A percentile compares a stretch with the other conserved stretches of the same genome.
These are phyloP conservation scores for Globisporangium lucens DNA, from an alignment of 352 stramenopile genomes.

Conservation along the genomic window DNA sequence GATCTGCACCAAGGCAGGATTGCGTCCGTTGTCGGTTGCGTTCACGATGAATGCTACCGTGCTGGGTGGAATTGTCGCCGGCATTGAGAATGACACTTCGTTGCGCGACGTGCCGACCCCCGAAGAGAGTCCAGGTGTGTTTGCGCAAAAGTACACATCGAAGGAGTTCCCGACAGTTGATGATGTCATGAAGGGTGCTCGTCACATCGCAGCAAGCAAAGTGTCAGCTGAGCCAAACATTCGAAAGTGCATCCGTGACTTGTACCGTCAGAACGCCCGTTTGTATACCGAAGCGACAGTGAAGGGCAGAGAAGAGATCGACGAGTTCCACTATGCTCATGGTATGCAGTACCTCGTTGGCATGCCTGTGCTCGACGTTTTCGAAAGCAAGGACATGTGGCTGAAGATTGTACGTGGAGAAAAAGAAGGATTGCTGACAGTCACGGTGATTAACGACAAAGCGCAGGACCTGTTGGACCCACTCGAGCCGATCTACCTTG, in stretches of 20 bases:
- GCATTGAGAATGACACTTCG: conserved; percentile 64
- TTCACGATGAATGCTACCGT: conserved; percentile 88
- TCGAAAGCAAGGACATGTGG: conserved; percentile 75
- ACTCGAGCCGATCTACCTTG: conserved; percentile 72
- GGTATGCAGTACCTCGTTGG: conserved; percentile 83
- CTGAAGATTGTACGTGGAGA: conserved; percentile 72
- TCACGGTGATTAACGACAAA: conserved; percentile 80
- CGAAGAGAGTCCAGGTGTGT: conserved; percentile 62
- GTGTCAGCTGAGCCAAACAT: conserved; percentile 84
- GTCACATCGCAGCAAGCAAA: conserved; percentile 86
- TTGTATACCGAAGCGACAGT: conserved; percentile 73
- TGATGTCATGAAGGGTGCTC: conserved; percentile 85
- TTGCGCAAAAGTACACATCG: conserved; percentile 74
- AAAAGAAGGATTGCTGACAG: conserved; percentile 80
- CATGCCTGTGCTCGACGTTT: conserved; percentile 80
- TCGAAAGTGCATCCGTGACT: conserved; percentile 78
- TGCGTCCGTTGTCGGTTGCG: conserved; percentile 60
- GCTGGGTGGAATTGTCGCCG: conserved; percentile 71
- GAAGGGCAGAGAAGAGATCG: conserved; percentile 85
- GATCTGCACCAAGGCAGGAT: conserved; percentile 82
- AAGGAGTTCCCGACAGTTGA: conserved; percentile 84
- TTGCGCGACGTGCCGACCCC: conserved; percentile 70
- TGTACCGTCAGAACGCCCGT: conserved; percentile 74
- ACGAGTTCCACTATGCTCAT: conserved; percentile 87
- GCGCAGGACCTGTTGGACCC: conserved; percentile 79